Percentiles rank a stretch among this genome's conserved stretches.
Conservation (phyloP, 108 stramenopile species). For the Tribonema minus region DNA sequence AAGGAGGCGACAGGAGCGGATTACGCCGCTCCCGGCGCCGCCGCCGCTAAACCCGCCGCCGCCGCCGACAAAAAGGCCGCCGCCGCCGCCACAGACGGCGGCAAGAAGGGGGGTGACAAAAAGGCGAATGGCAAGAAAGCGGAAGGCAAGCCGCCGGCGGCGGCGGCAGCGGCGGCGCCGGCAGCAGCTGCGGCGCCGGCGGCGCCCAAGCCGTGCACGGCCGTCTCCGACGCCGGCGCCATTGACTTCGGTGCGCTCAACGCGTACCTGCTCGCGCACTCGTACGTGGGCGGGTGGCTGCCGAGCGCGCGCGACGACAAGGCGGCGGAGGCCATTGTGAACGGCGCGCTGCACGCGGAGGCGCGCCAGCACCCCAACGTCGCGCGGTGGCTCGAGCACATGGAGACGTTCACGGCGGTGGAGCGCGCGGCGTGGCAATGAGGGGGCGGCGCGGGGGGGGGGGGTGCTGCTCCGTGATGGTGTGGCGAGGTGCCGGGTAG, state of each 20-base stretch:
- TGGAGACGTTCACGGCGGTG: slow-evolving; percentile 29
- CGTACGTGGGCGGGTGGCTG: slow-evolving; percentile 13
- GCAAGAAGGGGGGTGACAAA: neutral
- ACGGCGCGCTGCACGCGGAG: too few species aligned
- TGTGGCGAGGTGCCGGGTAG: too few species aligned
- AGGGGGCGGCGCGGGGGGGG: too few species aligned
- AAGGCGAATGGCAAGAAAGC: too few species aligned
- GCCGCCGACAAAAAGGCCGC: slow-evolving; percentile 23
- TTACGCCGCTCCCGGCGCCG: slow-evolving; percentile 37
- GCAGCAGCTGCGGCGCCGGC: slow-evolving; percentile 5
- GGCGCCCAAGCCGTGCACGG: neutral
- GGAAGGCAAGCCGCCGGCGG: too few species aligned
- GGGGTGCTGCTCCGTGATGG: too few species aligned
- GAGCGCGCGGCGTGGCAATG: slow-evolving; percentile 41
- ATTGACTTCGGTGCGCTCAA: slow-evolving; percentile 11
- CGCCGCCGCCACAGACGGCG: neutral
- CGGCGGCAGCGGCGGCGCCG: slow-evolving; percentile 1
- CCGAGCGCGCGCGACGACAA: neutral
- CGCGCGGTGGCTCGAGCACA: slow-evolving; percentile 47
- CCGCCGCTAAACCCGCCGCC: neutral
- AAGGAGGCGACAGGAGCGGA: slow-evolving; percentile 31
- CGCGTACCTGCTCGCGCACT: slow-evolving; percentile 3
- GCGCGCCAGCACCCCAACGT: slow-evolving; percentile 11
- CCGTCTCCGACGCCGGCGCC: neutral
- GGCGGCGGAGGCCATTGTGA: neutral